These are phyloP conservation scores for Lecanicillium sp. DNA, from an alignment of 2,329 filamentous ascomycete species.

Conservation along the genomic window DNA sequence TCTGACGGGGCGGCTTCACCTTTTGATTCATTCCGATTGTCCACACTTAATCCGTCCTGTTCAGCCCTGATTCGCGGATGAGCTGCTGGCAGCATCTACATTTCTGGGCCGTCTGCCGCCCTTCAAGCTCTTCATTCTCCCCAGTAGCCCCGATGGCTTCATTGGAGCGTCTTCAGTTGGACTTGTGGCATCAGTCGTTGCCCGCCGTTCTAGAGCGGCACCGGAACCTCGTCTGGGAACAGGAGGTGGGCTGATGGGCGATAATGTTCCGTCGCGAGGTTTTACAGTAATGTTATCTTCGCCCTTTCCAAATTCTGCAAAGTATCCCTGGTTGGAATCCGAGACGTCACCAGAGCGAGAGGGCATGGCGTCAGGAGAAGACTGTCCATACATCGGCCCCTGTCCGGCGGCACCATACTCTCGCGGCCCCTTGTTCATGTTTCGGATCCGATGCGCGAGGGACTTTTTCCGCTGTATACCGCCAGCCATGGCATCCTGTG, in stretches of 20 bases:
- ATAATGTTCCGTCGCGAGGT: constrained; percentile 31
- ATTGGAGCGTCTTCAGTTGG: constrained; percentile 35
- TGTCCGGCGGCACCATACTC: constrained; percentile 55
- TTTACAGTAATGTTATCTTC: constrained; percentile 46
- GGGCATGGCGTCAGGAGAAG: constrained; percentile 34
- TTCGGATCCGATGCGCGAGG: constrained; percentile 82
- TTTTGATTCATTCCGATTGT: too few species aligned
- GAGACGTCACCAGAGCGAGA: constrained; percentile 28
- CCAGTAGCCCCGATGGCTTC: constrained; percentile 60
- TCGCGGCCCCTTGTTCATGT: constrained; percentile 67
- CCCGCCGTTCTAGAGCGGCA: constrained; percentile 54
- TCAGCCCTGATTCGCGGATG: constrained; percentile 6
- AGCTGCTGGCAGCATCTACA: constrained; percentile 27
- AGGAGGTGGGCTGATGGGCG: constrained; percentile 55
- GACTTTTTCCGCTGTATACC: constrained; percentile 89
- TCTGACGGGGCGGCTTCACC: too few species aligned
- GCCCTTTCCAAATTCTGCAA: constrained; percentile 64
- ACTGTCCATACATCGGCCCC: constrained; percentile 34
- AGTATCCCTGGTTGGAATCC: constrained; percentile 65
- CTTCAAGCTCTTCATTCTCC: constrained; percentile 77
- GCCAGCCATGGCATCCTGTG: constrained; percentile 48
- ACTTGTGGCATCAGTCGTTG: constrained; percentile 51
- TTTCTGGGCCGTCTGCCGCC: constrained; percentile 49
- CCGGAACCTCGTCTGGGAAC: constrained; percentile 33
- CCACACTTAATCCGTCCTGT: too few species aligned